Conservation (phyloP, 176 grass and related monocot species). For the Puya raimondii region DNA sequence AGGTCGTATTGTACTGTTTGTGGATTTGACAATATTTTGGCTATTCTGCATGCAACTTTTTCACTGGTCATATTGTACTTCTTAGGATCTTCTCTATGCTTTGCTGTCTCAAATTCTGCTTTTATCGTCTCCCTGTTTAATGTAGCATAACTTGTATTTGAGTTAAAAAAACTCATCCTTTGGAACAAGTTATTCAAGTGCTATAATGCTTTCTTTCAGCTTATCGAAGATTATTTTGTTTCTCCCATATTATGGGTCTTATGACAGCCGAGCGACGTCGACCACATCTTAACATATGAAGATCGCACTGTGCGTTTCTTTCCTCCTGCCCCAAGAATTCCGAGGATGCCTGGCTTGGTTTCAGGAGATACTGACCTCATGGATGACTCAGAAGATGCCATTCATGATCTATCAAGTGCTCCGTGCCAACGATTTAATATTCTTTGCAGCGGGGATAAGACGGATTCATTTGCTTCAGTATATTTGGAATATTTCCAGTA, state of each 20-base stretch:
- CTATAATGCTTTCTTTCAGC: neutral
- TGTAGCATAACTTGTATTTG: neutral
- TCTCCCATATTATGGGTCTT: neutral
- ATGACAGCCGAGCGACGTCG: conserved; percentile 42
- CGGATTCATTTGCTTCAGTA: conserved; percentile 94
- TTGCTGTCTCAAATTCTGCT: neutral
- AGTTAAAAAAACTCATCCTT: neutral
- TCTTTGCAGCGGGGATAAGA: conserved; percentile 67
- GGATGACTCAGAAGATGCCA: conserved; percentile 57
- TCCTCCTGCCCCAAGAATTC: conserved; percentile 79
- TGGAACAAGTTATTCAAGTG: neutral
- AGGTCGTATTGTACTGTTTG: neutral
- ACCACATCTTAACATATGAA: conserved; percentile 58
- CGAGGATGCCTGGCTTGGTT: conserved; percentile 76
- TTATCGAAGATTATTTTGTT: neutral
- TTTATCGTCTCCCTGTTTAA: neutral
- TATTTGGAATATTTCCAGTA: conserved; percentile 96
- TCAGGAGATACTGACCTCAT: conserved; percentile 49
- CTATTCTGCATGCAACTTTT: neutral
- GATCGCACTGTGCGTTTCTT: conserved; percentile 87
- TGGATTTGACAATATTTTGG: conserved; percentile 2
- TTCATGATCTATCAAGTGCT: conserved; percentile 60
- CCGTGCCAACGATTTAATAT: conserved; percentile 84
- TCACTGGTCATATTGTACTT: neutral
- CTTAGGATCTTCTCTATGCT: neutral